phyloP scores from a whole-genome alignment of 2,329 filamentous ascomycete species.

The Tolypocladium paradoxum region DNA sequence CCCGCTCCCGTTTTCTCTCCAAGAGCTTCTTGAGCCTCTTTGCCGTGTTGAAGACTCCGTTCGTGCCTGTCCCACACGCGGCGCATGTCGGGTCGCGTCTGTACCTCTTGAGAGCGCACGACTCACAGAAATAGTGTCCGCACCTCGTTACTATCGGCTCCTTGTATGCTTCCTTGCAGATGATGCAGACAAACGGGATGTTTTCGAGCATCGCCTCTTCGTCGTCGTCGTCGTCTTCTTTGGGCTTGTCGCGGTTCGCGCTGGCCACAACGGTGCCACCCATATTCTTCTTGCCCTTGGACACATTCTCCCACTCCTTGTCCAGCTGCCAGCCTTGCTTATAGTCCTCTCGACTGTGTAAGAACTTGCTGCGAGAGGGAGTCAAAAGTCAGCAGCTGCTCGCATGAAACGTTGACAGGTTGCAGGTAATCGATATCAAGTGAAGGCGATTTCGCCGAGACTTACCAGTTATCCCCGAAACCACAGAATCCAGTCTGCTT shows the following conservation, averaged over 20 bases:
- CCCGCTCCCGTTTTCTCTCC: constrained; percentile 57
- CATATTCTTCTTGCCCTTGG: constrained; percentile 56
- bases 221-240: constrained; percentile 34
- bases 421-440: too few relatives aligned
- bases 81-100: constrained; percentile 79
- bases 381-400: neutral
- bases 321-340: constrained; percentile 95
- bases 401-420: neutral
- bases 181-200: constrained; percentile 83
- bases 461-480: constrained; percentile 30
- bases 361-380: constrained; percentile 43
- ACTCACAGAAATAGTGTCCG: constrained; percentile 91
- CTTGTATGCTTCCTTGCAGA: constrained; percentile 71
- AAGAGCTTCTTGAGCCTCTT: constrained; percentile 74
- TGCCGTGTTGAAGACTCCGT: constrained; percentile 81
- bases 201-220: constrained; percentile 67
- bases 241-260: constrained; percentile 34
- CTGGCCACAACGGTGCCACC: constrained; percentile 52
- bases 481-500: constrained; percentile 55
- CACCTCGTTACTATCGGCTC: constrained; percentile 80
- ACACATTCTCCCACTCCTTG: constrained; percentile 80
- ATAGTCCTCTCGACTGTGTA: constrained; percentile 67
- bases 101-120: constrained; percentile 78
- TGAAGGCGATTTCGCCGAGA: constrained; percentile 26
- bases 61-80: constrained; percentile 73